These are phyloP conservation scores for Leishmania tropica DNA, from an alignment of 208 protist species.

Conservation along the genomic window DNA sequence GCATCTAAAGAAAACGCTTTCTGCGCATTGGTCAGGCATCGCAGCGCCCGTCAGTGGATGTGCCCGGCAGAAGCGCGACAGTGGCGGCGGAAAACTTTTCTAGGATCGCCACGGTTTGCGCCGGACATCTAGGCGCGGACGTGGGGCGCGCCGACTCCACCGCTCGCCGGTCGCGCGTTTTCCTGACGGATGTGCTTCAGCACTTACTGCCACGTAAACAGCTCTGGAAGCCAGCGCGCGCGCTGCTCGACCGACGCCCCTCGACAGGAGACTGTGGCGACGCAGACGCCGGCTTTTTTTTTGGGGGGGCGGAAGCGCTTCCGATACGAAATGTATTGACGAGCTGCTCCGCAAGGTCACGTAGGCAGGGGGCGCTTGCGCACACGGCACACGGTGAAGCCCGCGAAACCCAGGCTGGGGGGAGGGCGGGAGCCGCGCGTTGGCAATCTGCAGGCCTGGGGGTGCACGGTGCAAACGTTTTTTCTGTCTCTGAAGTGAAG, in stretches of 20 bases:
- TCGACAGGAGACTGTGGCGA: not conserved
- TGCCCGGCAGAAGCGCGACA: no score
- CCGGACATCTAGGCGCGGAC: not conserved
- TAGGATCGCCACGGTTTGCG: not conserved
- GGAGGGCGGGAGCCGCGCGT: not conserved
- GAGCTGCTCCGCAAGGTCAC: not conserved
- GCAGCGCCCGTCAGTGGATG: no score
- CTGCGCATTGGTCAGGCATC: no score
- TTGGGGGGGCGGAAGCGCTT: not conserved
- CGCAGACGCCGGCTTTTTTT: not conserved
- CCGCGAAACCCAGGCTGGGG: not conserved
- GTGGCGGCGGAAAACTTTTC: not conserved
- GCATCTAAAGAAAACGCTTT: no score
- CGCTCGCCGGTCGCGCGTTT: not conserved
- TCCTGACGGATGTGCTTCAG: not conserved
- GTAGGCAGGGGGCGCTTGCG: not conserved
- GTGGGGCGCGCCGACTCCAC: not conserved
- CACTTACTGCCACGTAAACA: not conserved
- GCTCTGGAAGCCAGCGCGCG: not conserved
- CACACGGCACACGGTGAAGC: not conserved
- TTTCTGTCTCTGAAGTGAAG: not conserved
- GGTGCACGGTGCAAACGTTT: not conserved
- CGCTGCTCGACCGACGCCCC: not conserved
- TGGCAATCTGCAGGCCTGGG: not conserved
- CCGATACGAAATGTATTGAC: not conserved